A percentile compares a stretch with the other conserved stretches of the same genome.
These are phyloP conservation scores for Arachnomyces sp. DNA, from an alignment of 2,329 filamentous ascomycete genomes.

Conservation along the genomic window DNA sequence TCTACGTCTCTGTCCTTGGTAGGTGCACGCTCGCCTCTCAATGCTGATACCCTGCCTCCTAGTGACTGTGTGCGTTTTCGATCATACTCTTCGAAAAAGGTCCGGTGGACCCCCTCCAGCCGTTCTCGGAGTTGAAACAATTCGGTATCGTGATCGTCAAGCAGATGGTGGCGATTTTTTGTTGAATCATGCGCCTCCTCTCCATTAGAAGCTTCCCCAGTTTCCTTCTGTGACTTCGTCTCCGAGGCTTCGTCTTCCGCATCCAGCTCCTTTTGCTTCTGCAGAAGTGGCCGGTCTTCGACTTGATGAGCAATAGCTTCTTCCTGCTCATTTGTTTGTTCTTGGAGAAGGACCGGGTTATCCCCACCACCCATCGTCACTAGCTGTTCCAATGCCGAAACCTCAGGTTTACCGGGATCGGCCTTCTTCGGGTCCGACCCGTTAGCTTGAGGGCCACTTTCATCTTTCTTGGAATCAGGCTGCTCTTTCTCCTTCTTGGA, in stretches of 20 bases:
- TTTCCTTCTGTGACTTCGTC: conserved; percentile 37
- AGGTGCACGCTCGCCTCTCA: conserved; percentile 42
- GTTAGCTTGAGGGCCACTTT: conserved; percentile 24
- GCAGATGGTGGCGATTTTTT: conserved; percentile 61
- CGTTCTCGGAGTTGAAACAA: conserved; percentile 69
- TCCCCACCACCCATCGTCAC: conserved; percentile 68
- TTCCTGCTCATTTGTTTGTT: conserved; percentile 78
- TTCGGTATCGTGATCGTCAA: conserved; percentile 83
- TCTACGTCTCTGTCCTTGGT: conserved; percentile 39
- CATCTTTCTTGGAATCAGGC: conserved; percentile 4
- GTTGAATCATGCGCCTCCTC: conserved; percentile 29
- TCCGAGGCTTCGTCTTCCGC: conserved; percentile 66
- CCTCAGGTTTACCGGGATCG: conserved; percentile 24
- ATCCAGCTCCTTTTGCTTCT: conserved; percentile 86
- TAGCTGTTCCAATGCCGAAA: conserved; percentile 63
- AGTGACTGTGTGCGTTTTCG: conserved; percentile 36
- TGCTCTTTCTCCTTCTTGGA: conserved; percentile 18
- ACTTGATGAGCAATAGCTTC: conserved; percentile 82
- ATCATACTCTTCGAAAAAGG: conserved; percentile 81
- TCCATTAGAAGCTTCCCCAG: conserved; percentile 36
- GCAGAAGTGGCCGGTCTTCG: conserved; percentile 78
- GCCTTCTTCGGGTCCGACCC: conserved; percentile 19
- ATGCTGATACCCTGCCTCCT: conserved; percentile 42
- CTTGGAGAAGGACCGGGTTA: conserved; percentile 59
- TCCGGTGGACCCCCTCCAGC: conserved; percentile 64